phyloP scores from a whole-genome alignment of 2,329 filamentous ascomycete genomes.

The Bipolaris zeicola region DNA sequence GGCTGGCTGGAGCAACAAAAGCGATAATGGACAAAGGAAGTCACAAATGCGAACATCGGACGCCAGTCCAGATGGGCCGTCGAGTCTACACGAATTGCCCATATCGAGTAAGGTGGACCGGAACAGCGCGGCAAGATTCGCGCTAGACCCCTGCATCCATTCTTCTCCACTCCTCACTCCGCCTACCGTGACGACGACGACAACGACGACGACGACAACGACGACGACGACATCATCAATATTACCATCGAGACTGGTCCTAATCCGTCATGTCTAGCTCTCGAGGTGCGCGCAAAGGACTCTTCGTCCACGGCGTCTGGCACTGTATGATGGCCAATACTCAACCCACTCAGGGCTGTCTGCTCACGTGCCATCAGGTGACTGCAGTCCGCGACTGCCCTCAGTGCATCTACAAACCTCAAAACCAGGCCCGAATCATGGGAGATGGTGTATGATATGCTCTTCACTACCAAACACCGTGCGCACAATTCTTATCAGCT shows the following conservation, averaged over 20 bases:
- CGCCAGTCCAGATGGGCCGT: neutral
- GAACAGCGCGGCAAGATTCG: neutral
- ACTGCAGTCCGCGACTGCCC: slow-evolving; percentile 61
- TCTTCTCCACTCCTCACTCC: neutral
- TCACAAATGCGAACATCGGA: neutral
- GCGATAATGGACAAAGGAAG: neutral
- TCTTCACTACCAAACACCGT: neutral
- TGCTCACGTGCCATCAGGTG: slow-evolving; percentile 46
- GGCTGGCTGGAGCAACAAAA: neutral
- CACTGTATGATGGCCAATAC: slow-evolving; percentile 24
- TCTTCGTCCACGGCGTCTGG: slow-evolving; percentile 36
- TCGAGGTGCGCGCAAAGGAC: slow-evolving; percentile 20
- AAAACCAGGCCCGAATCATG: slow-evolving; percentile 62
- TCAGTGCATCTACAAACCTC: slow-evolving; percentile 63
- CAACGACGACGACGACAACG: neutral
- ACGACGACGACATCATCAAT: neutral
- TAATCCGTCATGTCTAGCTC: slow-evolving; percentile 24
- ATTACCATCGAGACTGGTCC: neutral
- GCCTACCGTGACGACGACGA: neutral
- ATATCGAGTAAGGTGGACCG: no score
- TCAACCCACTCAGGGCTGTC: neutral
- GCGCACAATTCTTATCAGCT: neutral
- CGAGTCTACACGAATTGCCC: neutral
- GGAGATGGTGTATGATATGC: slow-evolving; percentile 54
- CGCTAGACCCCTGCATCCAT: neutral